Evolutionary conservation across 192 early-diverging fungal genomes (phyloP).

Genomic region (Mycoemilia scoparia): DNA sequence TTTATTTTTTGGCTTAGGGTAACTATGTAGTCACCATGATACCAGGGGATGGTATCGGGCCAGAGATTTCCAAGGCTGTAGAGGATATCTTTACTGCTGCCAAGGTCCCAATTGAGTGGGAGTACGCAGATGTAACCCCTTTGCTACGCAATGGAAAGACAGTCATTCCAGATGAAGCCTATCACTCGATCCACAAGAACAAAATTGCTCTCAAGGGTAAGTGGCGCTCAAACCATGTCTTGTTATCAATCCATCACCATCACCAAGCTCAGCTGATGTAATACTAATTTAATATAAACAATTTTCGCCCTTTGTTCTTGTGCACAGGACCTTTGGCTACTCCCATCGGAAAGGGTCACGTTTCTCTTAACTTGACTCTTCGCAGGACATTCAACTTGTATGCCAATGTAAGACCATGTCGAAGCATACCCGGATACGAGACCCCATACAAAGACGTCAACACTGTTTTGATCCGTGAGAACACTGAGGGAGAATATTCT

Average conservation of each 20-base stretch:
- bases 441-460: conserved; percentile 93
- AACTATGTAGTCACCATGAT: conserved; percentile 86
- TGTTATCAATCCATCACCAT: neutral
- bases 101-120: conserved; percentile 91
- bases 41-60: conserved; percentile 96
- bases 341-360: conserved; percentile 97
- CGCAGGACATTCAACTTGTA: conserved; percentile 94
- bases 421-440: conserved; percentile 88
- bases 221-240: neutral
- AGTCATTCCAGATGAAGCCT: conserved; percentile 80
- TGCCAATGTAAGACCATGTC: conserved; percentile 96
- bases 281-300: conserved; percentile 1
- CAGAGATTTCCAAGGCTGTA: conserved; percentile 88
- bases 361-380: conserved; percentile 77
- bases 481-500: conserved; percentile 99
- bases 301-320: too few species aligned
- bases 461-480: conserved; percentile 97
- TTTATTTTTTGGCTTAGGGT: too few species aligned
- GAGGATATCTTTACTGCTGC: conserved; percentile 83
- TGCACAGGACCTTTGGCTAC: conserved; percentile 97
- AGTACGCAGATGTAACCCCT: conserved; percentile 84
- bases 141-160: conserved; percentile 82
- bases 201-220: conserved; percentile 93
- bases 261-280: too few species aligned
- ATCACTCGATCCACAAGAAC: conserved; percentile 81